Base-by-base conservation (phyloP, 108 stramenopile species). In the Chaetoceros tenuissimus region DNA sequence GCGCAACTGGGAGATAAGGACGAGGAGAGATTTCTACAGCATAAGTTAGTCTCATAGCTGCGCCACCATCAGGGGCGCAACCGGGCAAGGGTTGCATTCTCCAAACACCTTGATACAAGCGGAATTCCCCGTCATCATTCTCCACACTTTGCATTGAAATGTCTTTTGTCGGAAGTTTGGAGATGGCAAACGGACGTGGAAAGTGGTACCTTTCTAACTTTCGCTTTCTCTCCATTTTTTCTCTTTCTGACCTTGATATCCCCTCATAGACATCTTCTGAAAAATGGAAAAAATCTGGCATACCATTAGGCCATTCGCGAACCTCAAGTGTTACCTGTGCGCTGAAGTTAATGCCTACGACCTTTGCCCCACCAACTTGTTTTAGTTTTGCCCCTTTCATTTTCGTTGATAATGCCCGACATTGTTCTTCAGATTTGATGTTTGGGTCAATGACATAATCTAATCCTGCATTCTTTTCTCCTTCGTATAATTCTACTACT, bases 21-120 rank as follows among this genome's bases (percentile, higher is more conserved):
- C 89, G 67, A 1, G 93, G 93, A 43, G 68, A 69, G 5, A 94
- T 78, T 62, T 94, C 93, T 18, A 94, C 93, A 2, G 93, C 93
- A 72, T 89, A 94, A 17, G 85, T 94, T 53, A 94, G 57, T 31
- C 93, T 54, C 82, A 88, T 94, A n/a, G 84, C 82, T 40, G 71
- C 51, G 25, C 67, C 64, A 3, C 84, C 88, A 1, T 72, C 68
- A 17, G 82, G 80, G 0, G 84, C 74, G 59, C 92, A 94, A 10
- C 85, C 85, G 3, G 87, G 84, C 31, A 94, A 55, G 1, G 88
- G 84, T 59, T 94, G 93, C 87, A 90, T 85, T 34, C 89, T 56
- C 93, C 93, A 94, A 13, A 94, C 83, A 26, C 93, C 93, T 70
- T 94, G 93, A 62, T 94, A 94, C 65, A 91, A 60, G 10, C 87